These are phyloP conservation scores for Tolypocladium nubicola DNA, from an alignment of 2,329 filamentous ascomycete genomes.

Conservation along the genomic window DNA sequence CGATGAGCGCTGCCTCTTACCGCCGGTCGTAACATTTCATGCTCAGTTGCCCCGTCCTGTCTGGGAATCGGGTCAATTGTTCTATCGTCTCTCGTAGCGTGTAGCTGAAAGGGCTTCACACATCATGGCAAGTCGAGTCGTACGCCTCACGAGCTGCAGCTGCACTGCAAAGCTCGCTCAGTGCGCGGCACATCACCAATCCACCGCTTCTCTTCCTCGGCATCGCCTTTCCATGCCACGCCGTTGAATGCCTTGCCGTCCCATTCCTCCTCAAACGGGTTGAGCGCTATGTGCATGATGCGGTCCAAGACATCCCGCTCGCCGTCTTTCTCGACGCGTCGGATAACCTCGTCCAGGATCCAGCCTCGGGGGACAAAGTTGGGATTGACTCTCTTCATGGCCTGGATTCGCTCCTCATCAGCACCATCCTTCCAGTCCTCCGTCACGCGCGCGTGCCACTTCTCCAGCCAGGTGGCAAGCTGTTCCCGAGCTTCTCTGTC, in stretches of 20 bases:
- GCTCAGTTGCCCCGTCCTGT: not conserved
- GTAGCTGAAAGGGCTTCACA: not conserved
- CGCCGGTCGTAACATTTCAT: conserved; percentile 57
- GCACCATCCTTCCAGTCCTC: conserved; percentile 62
- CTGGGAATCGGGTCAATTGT: not conserved
- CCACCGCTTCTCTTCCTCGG: conserved; percentile 70
- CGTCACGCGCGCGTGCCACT: conserved; percentile 59
- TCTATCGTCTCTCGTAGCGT: not conserved
- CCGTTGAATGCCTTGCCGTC: conserved; percentile 36
- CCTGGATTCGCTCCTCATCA: conserved; percentile 53
- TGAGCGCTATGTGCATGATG: conserved; percentile 71
- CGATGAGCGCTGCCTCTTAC: conserved; percentile 59
- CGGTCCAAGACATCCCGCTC: conserved; percentile 70
- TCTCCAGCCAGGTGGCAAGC: conserved; percentile 70
- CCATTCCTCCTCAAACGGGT: conserved; percentile 79
- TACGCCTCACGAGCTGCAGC: conserved; percentile 66
- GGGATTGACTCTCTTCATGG: conserved; percentile 83
- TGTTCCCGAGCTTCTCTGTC: conserved; percentile 55
- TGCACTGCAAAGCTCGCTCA: conserved; percentile 81
- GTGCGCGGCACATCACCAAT: conserved; percentile 74
- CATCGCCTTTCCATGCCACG: conserved; percentile 44
- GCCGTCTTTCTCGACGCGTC: conserved; percentile 71
- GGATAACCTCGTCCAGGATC: conserved; percentile 89
- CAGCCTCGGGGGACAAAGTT: conserved; percentile 87
- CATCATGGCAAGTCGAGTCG: not conserved